Evolutionary conservation across 495 filamentous ascomycete genomes (phyloP).

Genomic region (Aspergillus ellipticus): DNA sequence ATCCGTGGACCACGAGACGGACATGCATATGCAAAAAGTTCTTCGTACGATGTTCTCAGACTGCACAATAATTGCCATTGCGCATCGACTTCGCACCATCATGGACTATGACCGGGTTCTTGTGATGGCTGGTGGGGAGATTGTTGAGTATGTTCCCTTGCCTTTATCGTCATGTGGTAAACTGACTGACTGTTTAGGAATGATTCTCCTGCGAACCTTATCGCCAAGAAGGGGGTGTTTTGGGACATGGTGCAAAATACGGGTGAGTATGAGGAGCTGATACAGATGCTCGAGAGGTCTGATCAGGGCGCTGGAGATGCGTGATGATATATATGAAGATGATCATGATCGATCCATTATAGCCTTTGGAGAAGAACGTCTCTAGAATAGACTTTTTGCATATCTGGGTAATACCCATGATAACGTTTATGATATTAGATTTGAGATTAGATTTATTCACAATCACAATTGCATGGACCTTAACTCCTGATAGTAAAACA

Average conservation of each 20-base stretch:
- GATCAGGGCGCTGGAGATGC: not conserved
- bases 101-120: constrained; percentile 38
- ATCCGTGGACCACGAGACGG: constrained; percentile 55
- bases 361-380: too few relatives aligned
- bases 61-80: constrained; percentile 39
- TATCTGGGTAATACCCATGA: too few relatives aligned
- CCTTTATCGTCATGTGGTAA: not conserved
- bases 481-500: too few relatives aligned
- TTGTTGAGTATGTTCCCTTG: constrained; percentile 25
- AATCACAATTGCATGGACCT: too few relatives aligned
- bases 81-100: constrained; percentile 40
- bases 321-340: too few relatives aligned
- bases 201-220: constrained; percentile 42
- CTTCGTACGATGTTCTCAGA: constrained; percentile 33
- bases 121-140: constrained; percentile 29
- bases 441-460: too few relatives aligned
- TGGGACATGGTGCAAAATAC: constrained; percentile 50
- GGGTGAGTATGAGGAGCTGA: constrained; percentile 47
- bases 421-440: too few relatives aligned
- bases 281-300: constrained; percentile 8
- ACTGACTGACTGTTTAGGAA: constrained; percentile 21
- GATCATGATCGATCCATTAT: too few relatives aligned
- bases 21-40: constrained; percentile 47
- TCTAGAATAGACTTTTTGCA: too few relatives aligned
- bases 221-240: constrained; percentile 39